Evolutionary conservation across 768 basidiomycete genomes (phyloP).

Genomic region (Exsudoporus frostii): DNA sequence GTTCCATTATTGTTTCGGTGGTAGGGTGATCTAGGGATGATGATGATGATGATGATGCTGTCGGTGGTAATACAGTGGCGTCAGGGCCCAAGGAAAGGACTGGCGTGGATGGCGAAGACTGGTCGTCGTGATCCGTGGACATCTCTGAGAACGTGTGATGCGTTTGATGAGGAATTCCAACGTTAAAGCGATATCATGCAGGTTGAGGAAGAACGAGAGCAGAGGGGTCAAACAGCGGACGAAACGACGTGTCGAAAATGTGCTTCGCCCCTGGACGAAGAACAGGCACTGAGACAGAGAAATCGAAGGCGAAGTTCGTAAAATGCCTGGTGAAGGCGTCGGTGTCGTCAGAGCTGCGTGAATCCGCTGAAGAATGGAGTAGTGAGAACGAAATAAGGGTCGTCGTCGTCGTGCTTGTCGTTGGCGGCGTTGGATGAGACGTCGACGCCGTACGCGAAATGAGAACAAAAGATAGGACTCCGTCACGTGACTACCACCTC

Average conservation of each 20-base stretch:
- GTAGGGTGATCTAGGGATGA: conserved; percentile 22
- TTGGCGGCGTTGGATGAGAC: conserved; percentile 5
- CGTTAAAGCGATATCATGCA: conserved; percentile 22
- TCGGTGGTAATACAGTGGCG: conserved; percentile 25
- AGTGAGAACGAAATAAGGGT: background rate
- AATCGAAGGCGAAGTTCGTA: conserved; percentile 1
- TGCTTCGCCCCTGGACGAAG: conserved; percentile 2
- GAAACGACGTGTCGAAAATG: conserved; percentile 10
- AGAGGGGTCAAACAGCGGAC: background rate
- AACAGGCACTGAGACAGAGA: conserved; percentile 7
- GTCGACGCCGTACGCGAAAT: conserved; percentile 20
- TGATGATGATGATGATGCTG: conserved; percentile 16
- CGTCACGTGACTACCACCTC: conserved; percentile 2
- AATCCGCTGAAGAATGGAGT: background rate
- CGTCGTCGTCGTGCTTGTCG: conserved; percentile 10
- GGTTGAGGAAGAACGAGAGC: background rate
- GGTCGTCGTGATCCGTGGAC: conserved; percentile 25
- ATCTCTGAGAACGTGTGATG: conserved; percentile 21
- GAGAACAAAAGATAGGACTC: conserved; percentile 15
- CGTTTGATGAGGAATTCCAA: conserved; percentile 7
- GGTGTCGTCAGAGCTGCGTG: background rate
- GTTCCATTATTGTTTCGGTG: conserved; percentile 19
- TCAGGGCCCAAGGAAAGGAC: conserved; percentile 13
- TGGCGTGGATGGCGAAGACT: conserved; percentile 12
- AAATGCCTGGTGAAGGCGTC: background rate